These are phyloP conservation scores for Penicillium glabrum DNA, from an alignment of 2,329 filamentous ascomycete genomes.

Conservation along the genomic window DNA sequence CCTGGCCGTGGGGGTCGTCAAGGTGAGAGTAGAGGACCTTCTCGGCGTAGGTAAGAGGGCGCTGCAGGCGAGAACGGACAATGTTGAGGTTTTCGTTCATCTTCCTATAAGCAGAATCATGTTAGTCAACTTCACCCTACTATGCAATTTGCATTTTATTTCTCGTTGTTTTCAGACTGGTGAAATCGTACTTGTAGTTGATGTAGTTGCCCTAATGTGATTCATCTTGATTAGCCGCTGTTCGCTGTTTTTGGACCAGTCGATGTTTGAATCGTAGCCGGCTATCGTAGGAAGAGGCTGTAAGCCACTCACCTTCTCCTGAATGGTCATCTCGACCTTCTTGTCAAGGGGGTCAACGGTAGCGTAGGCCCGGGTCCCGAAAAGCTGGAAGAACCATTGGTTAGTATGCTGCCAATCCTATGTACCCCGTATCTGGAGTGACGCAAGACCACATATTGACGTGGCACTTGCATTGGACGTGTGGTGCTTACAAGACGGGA, in stretches of 20 bases:
- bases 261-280: not conserved
- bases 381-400: constrained; percentile 53
- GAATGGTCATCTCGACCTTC: constrained; percentile 98
- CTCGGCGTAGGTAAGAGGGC: constrained; percentile 91
- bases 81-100: constrained; percentile 96
- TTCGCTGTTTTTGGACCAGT: not conserved
- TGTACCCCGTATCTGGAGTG: not conserved
- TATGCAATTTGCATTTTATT: not conserved
- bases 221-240: constrained; percentile 26
- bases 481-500: constrained; percentile 45
- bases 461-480: not conserved
- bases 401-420: constrained; percentile 25
- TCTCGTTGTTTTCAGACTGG: not conserved
- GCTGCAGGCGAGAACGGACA: constrained; percentile 85
- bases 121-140: constrained; percentile 18
- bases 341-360: constrained; percentile 83
- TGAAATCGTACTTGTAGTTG: constrained; percentile 70
- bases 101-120: constrained; percentile 62
- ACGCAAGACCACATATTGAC: not conserved
- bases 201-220: constrained; percentile 74
- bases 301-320: constrained; percentile 65
- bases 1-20: constrained; percentile 93
- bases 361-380: constrained; percentile 70
- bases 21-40: constrained; percentile 99
- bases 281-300: not conserved